These are phyloP conservation scores for Macrotyloma uniflorum DNA, from an alignment of 306 rosid genomes.

Conservation along the genomic window DNA sequence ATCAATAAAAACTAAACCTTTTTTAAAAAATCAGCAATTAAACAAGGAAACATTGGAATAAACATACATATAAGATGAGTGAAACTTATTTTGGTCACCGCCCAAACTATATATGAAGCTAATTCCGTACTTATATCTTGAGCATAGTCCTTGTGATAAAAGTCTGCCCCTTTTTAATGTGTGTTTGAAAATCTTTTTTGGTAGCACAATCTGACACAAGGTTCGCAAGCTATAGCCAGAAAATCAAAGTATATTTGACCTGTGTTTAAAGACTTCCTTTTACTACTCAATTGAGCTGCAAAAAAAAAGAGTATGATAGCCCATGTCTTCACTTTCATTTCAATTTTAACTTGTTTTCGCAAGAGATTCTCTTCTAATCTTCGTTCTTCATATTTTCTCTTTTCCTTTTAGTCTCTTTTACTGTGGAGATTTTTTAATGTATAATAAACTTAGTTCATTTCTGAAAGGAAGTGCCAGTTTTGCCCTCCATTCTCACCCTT, in stretches of 20 bases:
- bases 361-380: neutral
- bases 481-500: neutral
- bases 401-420: neutral
- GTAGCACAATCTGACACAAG: conserved; percentile 34
- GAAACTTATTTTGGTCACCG: neutral
- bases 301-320: neutral
- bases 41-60: too few species aligned
- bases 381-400: neutral
- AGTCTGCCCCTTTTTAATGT: neutral
- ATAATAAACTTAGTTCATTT: neutral
- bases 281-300: neutral
- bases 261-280: conserved; percentile 10
- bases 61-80: neutral
- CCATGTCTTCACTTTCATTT: neutral
- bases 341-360: neutral
- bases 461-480: neutral
- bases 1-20: too few species aligned
- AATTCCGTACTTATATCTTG: conserved; percentile 13
- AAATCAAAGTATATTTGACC: conserved; percentile 31
- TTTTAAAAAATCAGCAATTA: too few species aligned
- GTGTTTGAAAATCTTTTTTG: neutral
- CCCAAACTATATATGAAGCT: neutral
- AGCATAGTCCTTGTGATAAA: conserved; percentile 7
- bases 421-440: neutral
- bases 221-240: conserved; percentile 14